Evolutionary conservation across 768 basidiomycete genomes (phyloP), one percentile per base, ranked within the genome.

Genomic region (Suillus subluteus): DNA sequence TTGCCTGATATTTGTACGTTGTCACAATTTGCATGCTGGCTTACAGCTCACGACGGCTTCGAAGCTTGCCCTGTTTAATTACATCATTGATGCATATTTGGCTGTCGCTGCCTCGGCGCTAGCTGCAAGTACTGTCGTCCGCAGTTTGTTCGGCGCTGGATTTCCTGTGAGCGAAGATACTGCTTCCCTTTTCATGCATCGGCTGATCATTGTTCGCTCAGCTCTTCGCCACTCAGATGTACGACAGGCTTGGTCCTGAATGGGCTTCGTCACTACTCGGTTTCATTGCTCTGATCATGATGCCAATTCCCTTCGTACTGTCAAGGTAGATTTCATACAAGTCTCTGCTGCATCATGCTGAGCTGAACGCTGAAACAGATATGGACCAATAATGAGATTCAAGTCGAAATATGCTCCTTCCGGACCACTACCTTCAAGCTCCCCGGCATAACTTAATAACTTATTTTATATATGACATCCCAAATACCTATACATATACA

Each of bases 221-320:
- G 75, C 79, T 88, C 43, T 88, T 88, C 69, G 83, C 84, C 3
- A 75, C 79, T n/a, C 80, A 86, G 67, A 85, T 89, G 85, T 89
- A 85, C 66, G 69, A 74, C 1, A 75, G 73, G 21, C 77, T 89
- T 5, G 82, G 82, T 61, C 80, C 87, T 1, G 77, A 77, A 50
- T 89, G 87, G 88, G 87, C 88, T 30, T 88, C 88, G 9, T 81
- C 88, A 12, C 67, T 89, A 12, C 71, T 89, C 4, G 88, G 85
- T 0, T 82, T 82, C 67, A 70, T 87, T 48, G 85, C 88, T 1
- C 70, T 87, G 18, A 65, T 73, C 9, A 78, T 89, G 83, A 76
- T 83, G 3, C 88, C 88, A 0, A 84, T 83, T 40, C 86, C 86
- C 11, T 82, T 87, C 58, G 68, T 85, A 38, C 73, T 87, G 9